Conservation (phyloP, 371 early-diverging fungal genomes). For the Zychaea mexicana region DNA sequence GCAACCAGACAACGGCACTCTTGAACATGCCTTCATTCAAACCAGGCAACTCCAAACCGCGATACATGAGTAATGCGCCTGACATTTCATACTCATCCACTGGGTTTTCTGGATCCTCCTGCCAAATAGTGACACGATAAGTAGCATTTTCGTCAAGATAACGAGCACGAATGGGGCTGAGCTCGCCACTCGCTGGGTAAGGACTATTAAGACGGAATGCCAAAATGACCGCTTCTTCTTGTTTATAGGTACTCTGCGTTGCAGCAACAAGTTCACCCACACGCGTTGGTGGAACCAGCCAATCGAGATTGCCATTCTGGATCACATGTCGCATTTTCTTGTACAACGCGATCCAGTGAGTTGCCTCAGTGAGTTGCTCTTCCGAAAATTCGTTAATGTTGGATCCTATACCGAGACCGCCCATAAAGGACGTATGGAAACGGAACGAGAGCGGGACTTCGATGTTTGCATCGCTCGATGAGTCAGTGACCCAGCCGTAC, state of each 20-base stretch:
- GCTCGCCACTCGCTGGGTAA: constrained; percentile 16
- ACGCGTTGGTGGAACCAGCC: constrained; percentile 28
- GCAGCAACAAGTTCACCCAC: constrained; percentile 10
- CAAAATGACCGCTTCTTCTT: constrained; percentile 22
- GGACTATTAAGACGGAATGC: constrained; percentile 31
- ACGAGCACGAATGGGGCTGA: constrained; percentile 22
- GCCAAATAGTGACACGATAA: constrained; percentile 23
- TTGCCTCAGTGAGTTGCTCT: constrained; percentile 16
- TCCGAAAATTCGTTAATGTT: constrained; percentile 19
- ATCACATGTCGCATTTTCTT: constrained; percentile 24
- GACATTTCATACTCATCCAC: constrained; percentile 18
- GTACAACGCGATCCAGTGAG: constrained; percentile 34
- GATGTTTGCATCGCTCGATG: constrained; percentile 13
- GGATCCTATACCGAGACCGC: constrained; percentile 33
- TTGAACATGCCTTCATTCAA: constrained; percentile 10
- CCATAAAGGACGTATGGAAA: constrained; percentile 44
- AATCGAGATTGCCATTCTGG: constrained; percentile 31
- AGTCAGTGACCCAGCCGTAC: constrained; percentile 40
- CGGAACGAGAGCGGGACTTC: constrained; percentile 35
- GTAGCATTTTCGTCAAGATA: constrained; percentile 9
- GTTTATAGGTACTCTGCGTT: constrained; percentile 19
- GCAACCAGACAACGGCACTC: constrained; percentile 7
- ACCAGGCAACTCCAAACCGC: constrained; percentile 14
- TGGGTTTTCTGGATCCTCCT: constrained; percentile 13
- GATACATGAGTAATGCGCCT: constrained; percentile 27